phyloP scores from a whole-genome alignment of 2,329 filamentous ascomycete genomes.

The Pseudogymnoascus sp. region DNA sequence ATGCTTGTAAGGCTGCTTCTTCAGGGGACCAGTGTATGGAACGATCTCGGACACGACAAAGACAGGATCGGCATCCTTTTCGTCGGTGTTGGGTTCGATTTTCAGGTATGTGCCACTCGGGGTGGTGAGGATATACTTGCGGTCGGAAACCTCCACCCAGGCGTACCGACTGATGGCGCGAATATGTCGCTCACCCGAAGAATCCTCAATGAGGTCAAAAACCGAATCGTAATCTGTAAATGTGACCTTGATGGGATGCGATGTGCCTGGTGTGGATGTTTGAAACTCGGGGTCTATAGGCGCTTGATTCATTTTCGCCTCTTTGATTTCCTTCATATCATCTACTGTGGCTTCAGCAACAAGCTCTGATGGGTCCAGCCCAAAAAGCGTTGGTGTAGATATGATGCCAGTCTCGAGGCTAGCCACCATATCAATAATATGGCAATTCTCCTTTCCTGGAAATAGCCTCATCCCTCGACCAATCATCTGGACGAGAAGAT shows the following conservation, averaged over 20 bases:
- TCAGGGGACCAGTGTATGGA: constrained; percentile 29
- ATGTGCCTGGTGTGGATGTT: neutral
- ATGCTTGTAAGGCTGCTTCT: constrained; percentile 49
- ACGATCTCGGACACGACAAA: constrained; percentile 18
- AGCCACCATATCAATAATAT: constrained; percentile 93
- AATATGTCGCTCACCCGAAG: constrained; percentile 69
- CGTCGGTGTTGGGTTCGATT: constrained; percentile 35
- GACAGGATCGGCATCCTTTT: constrained; percentile 25
- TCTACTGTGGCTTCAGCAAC: constrained; percentile 57
- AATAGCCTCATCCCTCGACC: constrained; percentile 83
- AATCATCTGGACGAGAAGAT: constrained; percentile 95
- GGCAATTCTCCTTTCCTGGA: constrained; percentile 75
- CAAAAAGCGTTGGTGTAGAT: constrained; percentile 86
- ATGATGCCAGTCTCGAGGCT: constrained; percentile 76
- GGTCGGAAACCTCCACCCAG: constrained; percentile 72
- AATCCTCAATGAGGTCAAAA: constrained; percentile 82
- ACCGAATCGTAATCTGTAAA: constrained; percentile 90
- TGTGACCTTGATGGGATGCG: constrained; percentile 37
- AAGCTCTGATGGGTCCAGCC: constrained; percentile 74
- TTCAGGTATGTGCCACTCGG: constrained; percentile 53
- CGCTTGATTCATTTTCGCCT: constrained; percentile 11
- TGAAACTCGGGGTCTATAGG: constrained; percentile 3
- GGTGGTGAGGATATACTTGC: constrained; percentile 63
- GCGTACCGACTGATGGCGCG: constrained; percentile 63
- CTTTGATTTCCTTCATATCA: constrained; percentile 45